Conservation (phyloP, 257 asterid species). For the Echites panduratus region DNA sequence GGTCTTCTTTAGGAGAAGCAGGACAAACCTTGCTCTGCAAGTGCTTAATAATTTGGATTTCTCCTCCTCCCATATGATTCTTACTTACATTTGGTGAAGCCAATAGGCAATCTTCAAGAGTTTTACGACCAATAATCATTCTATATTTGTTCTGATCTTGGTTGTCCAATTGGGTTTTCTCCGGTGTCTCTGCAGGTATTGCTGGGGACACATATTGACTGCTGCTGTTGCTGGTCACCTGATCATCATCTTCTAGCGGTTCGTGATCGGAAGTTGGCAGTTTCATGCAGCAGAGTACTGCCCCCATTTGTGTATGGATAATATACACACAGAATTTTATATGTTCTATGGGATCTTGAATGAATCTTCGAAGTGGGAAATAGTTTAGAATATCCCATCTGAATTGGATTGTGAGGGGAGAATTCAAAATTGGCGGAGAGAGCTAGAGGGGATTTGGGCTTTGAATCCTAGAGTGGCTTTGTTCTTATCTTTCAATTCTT, state of each 20-base stretch:
- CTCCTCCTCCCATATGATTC: constrained; percentile 17
- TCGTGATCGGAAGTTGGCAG: background rate
- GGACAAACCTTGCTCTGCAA: constrained; percentile 12
- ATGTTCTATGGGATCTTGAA: background rate
- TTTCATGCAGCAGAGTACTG: constrained; percentile 12
- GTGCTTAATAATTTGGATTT: constrained; percentile 8
- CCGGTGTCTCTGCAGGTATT: background rate
- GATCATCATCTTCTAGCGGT: background rate
- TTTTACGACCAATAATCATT: background rate
- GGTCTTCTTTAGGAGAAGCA: background rate
- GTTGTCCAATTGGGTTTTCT: no score
- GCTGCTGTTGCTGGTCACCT: background rate
- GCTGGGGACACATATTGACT: background rate
- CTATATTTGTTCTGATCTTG: background rate
- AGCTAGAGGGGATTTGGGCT: background rate
- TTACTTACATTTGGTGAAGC: constrained; percentile 12
- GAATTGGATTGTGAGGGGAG: background rate
- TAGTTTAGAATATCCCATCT: background rate
- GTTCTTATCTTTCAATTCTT: background rate
- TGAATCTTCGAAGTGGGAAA: constrained; percentile 6
- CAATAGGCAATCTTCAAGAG: constrained; percentile 16
- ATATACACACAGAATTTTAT: background rate
- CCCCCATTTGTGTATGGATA: constrained; percentile 15
- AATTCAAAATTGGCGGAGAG: constrained; percentile 1
- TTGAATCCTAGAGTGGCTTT: constrained; percentile 7